Evolutionary conservation across 441 rosid genomes (phyloP).

Genomic region (Croton laevigatus): DNA sequence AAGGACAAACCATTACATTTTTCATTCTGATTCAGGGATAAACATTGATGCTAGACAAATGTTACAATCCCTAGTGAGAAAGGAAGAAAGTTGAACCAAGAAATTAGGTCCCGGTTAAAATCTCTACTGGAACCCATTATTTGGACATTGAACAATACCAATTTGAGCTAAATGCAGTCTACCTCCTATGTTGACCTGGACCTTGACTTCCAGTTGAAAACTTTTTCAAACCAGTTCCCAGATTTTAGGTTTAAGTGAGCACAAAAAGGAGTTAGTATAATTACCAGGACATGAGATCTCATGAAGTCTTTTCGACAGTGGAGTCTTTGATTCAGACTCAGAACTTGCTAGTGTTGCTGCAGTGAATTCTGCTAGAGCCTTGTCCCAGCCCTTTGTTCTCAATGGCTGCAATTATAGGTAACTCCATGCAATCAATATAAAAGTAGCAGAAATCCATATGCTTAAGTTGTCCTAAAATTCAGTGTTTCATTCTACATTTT

Average conservation of each 20-base stretch:
- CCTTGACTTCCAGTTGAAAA: neutral
- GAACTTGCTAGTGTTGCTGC: conserved; percentile 43
- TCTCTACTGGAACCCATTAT: neutral
- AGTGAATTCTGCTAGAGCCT: conserved; percentile 61
- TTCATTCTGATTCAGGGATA: neutral
- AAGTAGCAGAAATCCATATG: neutral
- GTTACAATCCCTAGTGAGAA: no score
- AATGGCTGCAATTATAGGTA: conserved; percentile 45
- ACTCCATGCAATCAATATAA: conserved; percentile 6
- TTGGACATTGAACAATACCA: neutral
- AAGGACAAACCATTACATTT: conserved; percentile 19
- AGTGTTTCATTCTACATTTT: neutral
- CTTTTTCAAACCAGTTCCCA: neutral
- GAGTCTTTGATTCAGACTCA: conserved; percentile 34
- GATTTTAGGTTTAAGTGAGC: neutral
- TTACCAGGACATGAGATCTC: conserved; percentile 35
- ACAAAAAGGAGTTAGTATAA: neutral
- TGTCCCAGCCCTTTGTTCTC: conserved; percentile 58
- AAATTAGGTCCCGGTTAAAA: neutral
- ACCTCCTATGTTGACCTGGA: neutral
- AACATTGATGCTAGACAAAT: conserved; percentile 4
- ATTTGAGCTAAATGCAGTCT: neutral
- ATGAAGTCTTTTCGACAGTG: conserved; percentile 41
- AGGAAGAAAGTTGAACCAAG: neutral
- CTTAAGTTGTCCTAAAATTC: conserved; percentile 7